Evolutionary conservation across 306 rosid species (phyloP), one percentile per base, ranked within the genome.

Genomic region (Vachellia collinsii): DNA sequence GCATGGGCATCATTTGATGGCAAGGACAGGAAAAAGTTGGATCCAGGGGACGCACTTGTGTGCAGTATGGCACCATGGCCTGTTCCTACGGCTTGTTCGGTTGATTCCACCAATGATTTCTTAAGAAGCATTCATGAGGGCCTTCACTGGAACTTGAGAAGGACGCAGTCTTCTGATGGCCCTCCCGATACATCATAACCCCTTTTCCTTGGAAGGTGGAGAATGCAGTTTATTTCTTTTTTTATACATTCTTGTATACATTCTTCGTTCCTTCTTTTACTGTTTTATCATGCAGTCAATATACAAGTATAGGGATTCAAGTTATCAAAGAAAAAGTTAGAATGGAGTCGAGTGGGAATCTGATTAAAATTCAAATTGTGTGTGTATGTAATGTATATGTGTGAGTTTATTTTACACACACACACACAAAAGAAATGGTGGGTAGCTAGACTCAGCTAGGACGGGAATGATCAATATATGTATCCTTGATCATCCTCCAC

Each of bases 1-100:
- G 99, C 99, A 65, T 95, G 97, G 97, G 99, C 96, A 4, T 93
- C 99, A 3, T 95, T 95, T 77, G 99, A 95, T 47, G 99, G 99
- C 20, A 95, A 93, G 85, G 91, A 88, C 90, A 85, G 98, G 91
- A 93, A 92, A 70, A 87, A 85, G 79, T 61, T 95, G 79, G 91
- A 84, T 23, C 92, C 99, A 2, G 99, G 99, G 22, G 98, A 95
- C 71, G 98, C 99, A 41, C 93, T 95, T 13, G 93, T 93, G 11
- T 93, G 98, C 89, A 93, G 97, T 85, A 93, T 95, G 97, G 99
- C 99, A 19, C 94, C 92, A 1, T 95, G 99, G 98, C 99, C 99
- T 4, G 99, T 95, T 82, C 98, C 99, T 51, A 95, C 98, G 5
- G 98, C 98, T 0, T 95, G 98, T 84, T 81, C 71, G 54, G 89